Evolutionary conservation across 495 filamentous ascomycete species (phyloP).

Genomic region (Neurospora sp.): DNA sequence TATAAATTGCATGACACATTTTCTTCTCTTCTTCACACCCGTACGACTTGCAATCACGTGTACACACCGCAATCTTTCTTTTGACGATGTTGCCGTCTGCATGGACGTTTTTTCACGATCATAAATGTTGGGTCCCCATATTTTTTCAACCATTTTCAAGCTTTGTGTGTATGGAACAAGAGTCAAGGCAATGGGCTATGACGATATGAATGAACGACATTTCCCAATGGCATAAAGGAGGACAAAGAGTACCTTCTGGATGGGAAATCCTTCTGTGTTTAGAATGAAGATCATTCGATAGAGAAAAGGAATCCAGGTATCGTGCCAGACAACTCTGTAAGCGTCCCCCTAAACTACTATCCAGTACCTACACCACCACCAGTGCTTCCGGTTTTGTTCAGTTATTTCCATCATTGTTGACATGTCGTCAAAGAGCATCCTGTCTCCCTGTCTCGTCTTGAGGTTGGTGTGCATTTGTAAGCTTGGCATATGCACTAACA

Average conservation of each 20-base stretch:
- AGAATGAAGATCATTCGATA: neutral
- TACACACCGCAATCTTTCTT: neutral
- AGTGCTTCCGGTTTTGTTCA: neutral
- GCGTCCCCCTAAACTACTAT: neutral
- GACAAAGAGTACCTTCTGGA: neutral
- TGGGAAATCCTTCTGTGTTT: neutral
- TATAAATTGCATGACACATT: neutral
- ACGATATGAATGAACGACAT: neutral
- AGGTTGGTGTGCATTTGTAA: neutral
- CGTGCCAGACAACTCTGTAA: neutral
- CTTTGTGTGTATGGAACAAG: neutral
- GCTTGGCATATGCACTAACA: neutral
- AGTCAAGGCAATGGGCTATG: neutral
- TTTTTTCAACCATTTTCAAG: neutral
- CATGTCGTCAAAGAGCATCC: neutral
- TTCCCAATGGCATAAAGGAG: neutral
- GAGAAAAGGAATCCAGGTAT: neutral
- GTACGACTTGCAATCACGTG: neutral
- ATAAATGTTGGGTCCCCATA: neutral
- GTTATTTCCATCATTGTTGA: neutral
- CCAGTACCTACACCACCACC: neutral
- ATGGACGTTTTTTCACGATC: neutral
- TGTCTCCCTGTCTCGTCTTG: neutral
- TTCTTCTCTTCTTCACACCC: neutral
- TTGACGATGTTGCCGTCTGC: neutral